Evolutionary conservation across 306 rosid species (phyloP).

Genomic region (Astragalus glycyphyllos): DNA sequence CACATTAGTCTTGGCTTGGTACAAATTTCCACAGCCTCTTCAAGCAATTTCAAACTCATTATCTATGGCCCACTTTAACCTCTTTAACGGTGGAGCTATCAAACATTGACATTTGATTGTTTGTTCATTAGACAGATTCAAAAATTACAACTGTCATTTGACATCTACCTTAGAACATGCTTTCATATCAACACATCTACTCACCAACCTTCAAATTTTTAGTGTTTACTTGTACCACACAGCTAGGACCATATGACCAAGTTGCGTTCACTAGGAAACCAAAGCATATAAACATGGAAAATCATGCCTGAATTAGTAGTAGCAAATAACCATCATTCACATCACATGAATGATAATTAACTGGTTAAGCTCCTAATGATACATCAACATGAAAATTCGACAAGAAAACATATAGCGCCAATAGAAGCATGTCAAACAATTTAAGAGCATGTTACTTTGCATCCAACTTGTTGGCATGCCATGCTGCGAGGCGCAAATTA

Average conservation of each 20-base stretch:
- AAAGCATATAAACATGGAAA: conserved; percentile 20
- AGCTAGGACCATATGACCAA: conserved; percentile 42
- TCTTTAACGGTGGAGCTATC: background rate
- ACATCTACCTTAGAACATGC: conserved; percentile 19
- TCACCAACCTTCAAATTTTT: conserved; percentile 1
- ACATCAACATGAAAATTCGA: too few species aligned
- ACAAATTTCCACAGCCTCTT: conserved; percentile 30
- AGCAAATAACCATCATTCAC: conserved; percentile 34
- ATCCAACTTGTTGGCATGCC: conserved; percentile 26
- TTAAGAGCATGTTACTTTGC: conserved; percentile 45
- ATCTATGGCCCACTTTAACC: conserved; percentile 32
- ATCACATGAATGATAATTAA: conserved; percentile 44
- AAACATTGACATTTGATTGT: conserved; percentile 10
- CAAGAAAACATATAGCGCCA: too few species aligned
- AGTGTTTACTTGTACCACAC: conserved; percentile 3
- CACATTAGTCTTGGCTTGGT: conserved; percentile 2
- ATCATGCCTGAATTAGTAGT: conserved; percentile 24
- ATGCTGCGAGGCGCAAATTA: conserved; percentile 14
- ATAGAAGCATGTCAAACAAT: too few species aligned
- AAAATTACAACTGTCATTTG: conserved; percentile 34
- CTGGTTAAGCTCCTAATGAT: conserved; percentile 27
- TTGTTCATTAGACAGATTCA: conserved; percentile 1
- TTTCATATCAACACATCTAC: background rate
- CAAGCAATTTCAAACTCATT: conserved; percentile 31
- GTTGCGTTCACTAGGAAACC: background rate